Conservation (phyloP, 2,329 filamentous ascomycete genomes). For the Incumbomyces lentus region DNA sequence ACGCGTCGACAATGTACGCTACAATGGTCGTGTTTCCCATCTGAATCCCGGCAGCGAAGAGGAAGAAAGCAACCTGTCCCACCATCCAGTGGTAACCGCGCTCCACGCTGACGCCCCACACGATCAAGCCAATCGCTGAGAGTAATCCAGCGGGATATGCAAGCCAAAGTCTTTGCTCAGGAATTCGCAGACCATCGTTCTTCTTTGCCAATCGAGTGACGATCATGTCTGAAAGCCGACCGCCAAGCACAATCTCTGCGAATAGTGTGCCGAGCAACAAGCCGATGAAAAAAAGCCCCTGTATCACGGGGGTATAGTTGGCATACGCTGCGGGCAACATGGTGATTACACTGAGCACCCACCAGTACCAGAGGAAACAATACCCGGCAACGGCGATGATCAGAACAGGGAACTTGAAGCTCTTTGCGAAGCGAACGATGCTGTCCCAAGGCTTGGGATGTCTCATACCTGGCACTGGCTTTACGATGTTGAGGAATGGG, state of each 20-base stretch:
- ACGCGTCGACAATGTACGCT: conserved; percentile 46
- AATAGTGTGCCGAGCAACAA: conserved; percentile 44
- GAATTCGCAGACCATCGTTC: conserved; percentile 33
- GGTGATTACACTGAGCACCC: conserved; percentile 44
- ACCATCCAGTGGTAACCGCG: conserved; percentile 46
- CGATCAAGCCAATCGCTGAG: conserved; percentile 39
- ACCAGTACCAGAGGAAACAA: conserved; percentile 49
- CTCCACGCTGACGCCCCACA: conserved; percentile 49
- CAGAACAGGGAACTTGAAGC: conserved; percentile 39
- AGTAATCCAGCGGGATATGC: conserved; percentile 43
- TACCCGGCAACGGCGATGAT: conserved; percentile 39
- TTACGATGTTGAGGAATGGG: conserved; percentile 33
- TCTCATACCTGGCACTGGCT: conserved; percentile 40
- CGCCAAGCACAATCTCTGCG: conserved; percentile 43
- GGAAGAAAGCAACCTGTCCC: conserved; percentile 45
- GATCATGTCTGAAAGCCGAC: conserved; percentile 43
- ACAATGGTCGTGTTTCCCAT: conserved; percentile 46
- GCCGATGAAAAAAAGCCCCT: conserved; percentile 45
- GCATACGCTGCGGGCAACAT: conserved; percentile 44
- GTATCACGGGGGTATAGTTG: conserved; percentile 39
- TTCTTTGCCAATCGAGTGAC: conserved; percentile 36
- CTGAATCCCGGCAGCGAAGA: conserved; percentile 46
- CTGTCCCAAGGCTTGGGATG: conserved; percentile 42
- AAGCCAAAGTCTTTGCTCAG: conserved; percentile 49
- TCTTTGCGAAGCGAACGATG: conserved; percentile 36